Base-by-base conservation (phyloP, 129 eudicot species). In the Helianthus tuberosus region DNA sequence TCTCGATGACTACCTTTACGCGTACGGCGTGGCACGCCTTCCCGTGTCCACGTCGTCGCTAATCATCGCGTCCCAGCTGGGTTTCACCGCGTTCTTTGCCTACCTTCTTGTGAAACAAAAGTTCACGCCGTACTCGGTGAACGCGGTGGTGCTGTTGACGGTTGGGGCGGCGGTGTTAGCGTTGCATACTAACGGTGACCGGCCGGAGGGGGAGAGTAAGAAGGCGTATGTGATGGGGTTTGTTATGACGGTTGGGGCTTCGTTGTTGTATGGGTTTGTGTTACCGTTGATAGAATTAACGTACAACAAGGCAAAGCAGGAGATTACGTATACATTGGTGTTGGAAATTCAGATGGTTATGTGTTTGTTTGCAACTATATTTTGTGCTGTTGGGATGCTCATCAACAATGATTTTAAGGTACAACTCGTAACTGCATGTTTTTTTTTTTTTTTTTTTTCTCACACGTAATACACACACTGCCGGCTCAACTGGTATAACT, bases 291-390 rank as follows among this genome's bases (percentile, higher is more conserved):
- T 86, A 0, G 90, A 88, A 54, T 57, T 85, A 25, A 60, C 71
- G 25, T 88, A 85, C 67, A 69, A 48, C 7, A 79, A 79, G 68
- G 83, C 88, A 0, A 83, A 78, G 29, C 86, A 81, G 43, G 67
- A 67, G 20, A 64, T 88, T 11, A 77, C 86, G 13, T 85, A 80
- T 62, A 76, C 88, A 0, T 49, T 88, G 75, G 90, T 88, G 35
- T 25, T 88, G 86, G 94, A 88, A 74, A 65, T 88, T 64, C 90
- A 88, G 75, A 14, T 78, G 58, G 81, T 88, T 4, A 77, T 85
- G 84, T 80, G 84, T 58, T 70, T 88, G 25, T 74, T 79, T 59
- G 86, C 94, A 13, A 83, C 94, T 3, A 66, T 66, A 5, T 65
- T 85, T 41, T 88, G 93, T 61, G 16, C 64, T 5, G 20, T 85